phyloP scores from a whole-genome alignment of 169 alveolate species.

The Eimeria falciformis region DNA sequence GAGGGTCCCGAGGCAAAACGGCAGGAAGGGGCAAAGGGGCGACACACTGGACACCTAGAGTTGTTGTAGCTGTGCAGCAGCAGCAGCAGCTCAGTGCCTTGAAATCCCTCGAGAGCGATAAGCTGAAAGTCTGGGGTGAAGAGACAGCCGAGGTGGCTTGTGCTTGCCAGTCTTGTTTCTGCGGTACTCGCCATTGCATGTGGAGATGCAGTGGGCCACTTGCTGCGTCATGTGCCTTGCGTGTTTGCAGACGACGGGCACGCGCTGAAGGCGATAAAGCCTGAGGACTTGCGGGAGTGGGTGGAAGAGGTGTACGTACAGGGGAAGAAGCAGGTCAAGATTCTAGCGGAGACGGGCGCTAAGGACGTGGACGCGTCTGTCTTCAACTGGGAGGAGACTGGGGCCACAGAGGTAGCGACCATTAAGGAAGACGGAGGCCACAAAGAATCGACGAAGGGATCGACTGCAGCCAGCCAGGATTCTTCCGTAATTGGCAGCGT shows the following conservation, averaged over 20 bases:
- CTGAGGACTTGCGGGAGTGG: constrained; percentile 78
- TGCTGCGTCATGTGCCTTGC: too few species aligned
- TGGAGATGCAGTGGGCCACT: too few species aligned
- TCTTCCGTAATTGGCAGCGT: constrained; percentile 50
- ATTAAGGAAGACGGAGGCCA: constrained; percentile 4
- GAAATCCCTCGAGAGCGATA: too few species aligned
- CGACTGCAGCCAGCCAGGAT: constrained; percentile 60
- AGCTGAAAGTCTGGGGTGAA: too few species aligned
- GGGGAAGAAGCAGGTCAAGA: constrained; percentile 69
- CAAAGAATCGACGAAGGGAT: constrained; percentile 40
- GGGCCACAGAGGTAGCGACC: constrained; percentile 32
- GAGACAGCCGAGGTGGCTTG: too few species aligned
- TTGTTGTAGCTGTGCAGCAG: too few species aligned
- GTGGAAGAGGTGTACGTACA: constrained; percentile 75
- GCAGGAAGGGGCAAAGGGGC: too few species aligned
- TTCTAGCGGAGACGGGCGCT: constrained; percentile 74
- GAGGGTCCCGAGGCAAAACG: too few species aligned
- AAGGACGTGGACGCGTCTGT: constrained; percentile 77
- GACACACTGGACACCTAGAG: too few species aligned
- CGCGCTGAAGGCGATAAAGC: constrained; percentile 67
- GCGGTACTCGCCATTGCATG: too few species aligned
- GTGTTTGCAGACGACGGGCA: constrained; percentile 74
- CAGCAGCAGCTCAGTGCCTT: too few species aligned
- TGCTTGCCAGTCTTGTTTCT: too few species aligned
- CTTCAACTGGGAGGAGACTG: constrained; percentile 61